Evolutionary conservation across 768 basidiomycete species (phyloP).

Genomic region (Serpula lacrymans): DNA sequence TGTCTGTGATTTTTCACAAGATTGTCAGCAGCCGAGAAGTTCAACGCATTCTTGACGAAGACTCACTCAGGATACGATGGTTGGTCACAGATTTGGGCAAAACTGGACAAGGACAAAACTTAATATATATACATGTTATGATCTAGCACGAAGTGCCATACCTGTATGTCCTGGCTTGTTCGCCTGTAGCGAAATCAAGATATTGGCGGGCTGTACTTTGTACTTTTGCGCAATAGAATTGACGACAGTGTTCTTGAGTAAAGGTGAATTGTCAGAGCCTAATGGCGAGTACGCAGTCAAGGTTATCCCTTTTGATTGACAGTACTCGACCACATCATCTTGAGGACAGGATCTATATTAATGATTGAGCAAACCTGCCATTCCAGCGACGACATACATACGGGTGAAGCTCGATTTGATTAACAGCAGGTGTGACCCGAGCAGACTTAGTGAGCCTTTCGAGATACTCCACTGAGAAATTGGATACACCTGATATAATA

Average conservation of each 20-base stretch:
- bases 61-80: conserved; percentile 54
- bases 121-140: neutral
- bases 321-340: conserved; percentile 60
- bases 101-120: conserved; percentile 33
- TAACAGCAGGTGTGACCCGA: conserved; percentile 64
- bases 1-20: conserved; percentile 35
- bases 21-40: neutral
- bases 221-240: conserved; percentile 61
- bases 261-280: conserved; percentile 66
- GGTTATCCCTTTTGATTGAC: conserved; percentile 60
- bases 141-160: conserved; percentile 20
- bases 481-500: conserved; percentile 51
- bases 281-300: conserved; percentile 80
- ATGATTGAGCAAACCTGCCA: conserved; percentile 1
- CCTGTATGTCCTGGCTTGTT: conserved; percentile 58
- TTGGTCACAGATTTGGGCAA: conserved; percentile 77
- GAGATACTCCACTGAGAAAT: conserved; percentile 65
- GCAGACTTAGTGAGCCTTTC: conserved; percentile 56
- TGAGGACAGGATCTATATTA: conserved; percentile 55
- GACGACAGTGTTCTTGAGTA: conserved; percentile 59
- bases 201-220: conserved; percentile 54
- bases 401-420: conserved; percentile 80
- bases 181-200: conserved; percentile 72
- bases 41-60: neutral
- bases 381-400: conserved; percentile 25